Base-by-base conservation (phyloP, 495 filamentous ascomycete species). In the Aspergillus sclerotiicarbonarius region DNA sequence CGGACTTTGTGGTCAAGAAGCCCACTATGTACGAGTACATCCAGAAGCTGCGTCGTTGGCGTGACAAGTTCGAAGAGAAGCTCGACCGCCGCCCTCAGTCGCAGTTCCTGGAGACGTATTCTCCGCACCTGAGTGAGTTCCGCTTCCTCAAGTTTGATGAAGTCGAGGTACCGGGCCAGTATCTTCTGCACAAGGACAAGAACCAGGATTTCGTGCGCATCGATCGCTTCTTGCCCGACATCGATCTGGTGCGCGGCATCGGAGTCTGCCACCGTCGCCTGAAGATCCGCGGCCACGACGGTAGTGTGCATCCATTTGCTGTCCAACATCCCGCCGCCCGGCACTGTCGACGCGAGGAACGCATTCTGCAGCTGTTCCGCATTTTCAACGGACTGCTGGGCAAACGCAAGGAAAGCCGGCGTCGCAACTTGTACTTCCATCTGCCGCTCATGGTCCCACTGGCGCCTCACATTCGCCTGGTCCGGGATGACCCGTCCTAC, bases 11-110 rank as follows among this genome's bases (percentile, higher is more conserved):
- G 18, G 74, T 81, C 30, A 90, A 89, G 62, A 96, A 96, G 74
- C 94, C 94, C 13, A 96, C 91, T 13, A 94, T 97, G 89, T 86
- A 87, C 65, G 91, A 96, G 66, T 99, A 99, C 76, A 97, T 99
- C 56, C 91, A 96, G 63, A 97, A 96, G 68, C 81, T 97, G 39
- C 88, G 95, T 18, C 90, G 87, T 63, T 99, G 95, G 95, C 86
- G 95, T 35, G 92, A 96, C 75, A 92, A 94, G 69, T 97, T 99
- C 68, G 95, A 98, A 67, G 93, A 96, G 74, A 96, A 93, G 74
- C 85, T 99, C 49, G 95, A 99, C 70, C 88, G 91, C n/a, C 84
- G 95, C 35, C 78, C 85, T 15, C 80, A 79, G 56, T 80, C 79
- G 12, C 82, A 90, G 48, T 80, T 79, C 58, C 77, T 99, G 16